phyloP scores from a whole-genome alignment of 805 yeast species.

The Suhomyces emberorum region DNA sequence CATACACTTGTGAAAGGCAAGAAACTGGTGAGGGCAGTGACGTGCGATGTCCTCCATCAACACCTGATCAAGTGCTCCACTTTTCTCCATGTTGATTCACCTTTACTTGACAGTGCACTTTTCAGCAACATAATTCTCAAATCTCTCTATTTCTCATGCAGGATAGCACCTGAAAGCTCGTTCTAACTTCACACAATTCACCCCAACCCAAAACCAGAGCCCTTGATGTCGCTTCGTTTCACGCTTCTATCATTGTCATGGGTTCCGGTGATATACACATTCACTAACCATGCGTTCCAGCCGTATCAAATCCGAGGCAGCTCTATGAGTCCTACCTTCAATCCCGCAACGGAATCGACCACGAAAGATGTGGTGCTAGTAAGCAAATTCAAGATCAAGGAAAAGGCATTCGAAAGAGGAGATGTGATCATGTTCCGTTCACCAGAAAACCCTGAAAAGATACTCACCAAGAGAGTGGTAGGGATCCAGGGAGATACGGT shows the following conservation, averaged over 20 bases:
- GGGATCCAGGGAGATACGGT: conserved; percentile 73
- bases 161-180: no score
- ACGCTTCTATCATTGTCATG: conserved; percentile 45
- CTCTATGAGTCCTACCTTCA: conserved; percentile 88
- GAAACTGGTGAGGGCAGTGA: conserved; percentile 69
- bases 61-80: conserved; percentile 56
- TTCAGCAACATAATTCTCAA: no score
- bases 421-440: conserved; percentile 78
- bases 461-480: conserved; percentile 77
- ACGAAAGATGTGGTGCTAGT: conserved; percentile 62
- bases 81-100: conserved; percentile 5
- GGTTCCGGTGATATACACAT: conserved; percentile 74
- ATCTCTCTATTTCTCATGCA: no score
- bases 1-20: conserved; percentile 73
- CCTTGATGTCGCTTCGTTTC: conserved; percentile 2
- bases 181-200: no score
- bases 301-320: conserved; percentile 73
- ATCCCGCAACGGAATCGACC: conserved; percentile 54
- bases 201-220: no score
- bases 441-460: conserved; percentile 72
- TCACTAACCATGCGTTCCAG: conserved; percentile 68
- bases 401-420: conserved; percentile 45
- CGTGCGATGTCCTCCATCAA: conserved; percentile 76
- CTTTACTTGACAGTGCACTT: no score
- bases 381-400: conserved; percentile 58